Evolutionary conservation across 306 rosid genomes (phyloP), one percentile per base, ranked within the genome.

Genomic region (Ammopiptanthus mongolicus): DNA sequence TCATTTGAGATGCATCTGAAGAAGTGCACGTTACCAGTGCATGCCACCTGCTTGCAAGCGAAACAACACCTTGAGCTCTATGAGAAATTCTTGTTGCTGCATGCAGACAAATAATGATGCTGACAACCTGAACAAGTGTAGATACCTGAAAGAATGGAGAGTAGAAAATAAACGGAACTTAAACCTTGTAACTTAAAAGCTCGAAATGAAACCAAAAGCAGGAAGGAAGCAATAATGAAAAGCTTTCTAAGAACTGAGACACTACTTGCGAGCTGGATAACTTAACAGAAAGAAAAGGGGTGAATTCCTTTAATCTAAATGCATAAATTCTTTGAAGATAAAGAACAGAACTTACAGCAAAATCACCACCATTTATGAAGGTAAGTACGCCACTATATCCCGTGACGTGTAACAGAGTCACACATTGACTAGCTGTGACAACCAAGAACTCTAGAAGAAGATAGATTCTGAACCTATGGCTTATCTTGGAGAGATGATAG

Each of bases 31-130:
- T 87, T 41, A 86, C 66, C 53, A 88, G 62, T 10, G 97, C 96
- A 59, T 92, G 96, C 97, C 97, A 88, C 78, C 90, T 80, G 80
- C 92, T 86, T 73, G 97, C 97, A 55, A 80, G 82, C 9, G 96
- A 82, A 51, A 86, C 90, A 72, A 90, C 76, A 28, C 84, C 86
- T 78, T 90, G 97, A 51, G 97, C 97, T 82, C 96, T 90, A 59
- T 88, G 91, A 51, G 97, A 90, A 69, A 92, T 90, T 81, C 82
- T 92, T 5, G 97, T 90, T 2, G 96, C 97, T 9, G 92, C 88
- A 18, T 92, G 97, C 68, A 92, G 81, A 78, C 93, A 90, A 61
- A 92, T 69, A 15, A 87, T 82, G 75, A 90, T 86, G 56, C 93
- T 92, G 2, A 90, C 97, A 33, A 92, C 97, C 85, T 92, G 97